These are phyloP conservation scores for Nadsonia starkeyi-henricii DNA, from an alignment of 1,139 yeast species.

Conservation along the genomic window DNA sequence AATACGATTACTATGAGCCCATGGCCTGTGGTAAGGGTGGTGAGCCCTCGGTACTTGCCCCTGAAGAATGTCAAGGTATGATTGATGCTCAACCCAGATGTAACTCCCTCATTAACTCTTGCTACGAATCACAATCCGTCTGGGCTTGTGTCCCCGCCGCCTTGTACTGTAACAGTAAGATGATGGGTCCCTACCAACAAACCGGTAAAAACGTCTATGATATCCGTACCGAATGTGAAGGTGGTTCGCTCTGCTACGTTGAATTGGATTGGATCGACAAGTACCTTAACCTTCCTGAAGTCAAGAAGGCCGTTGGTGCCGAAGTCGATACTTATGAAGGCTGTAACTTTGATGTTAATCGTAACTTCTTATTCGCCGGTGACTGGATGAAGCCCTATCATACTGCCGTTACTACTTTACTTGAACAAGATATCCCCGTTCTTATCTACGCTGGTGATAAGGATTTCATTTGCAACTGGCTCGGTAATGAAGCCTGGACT, in stretches of 20 bases:
- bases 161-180: constrained; percentile 56
- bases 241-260: constrained; percentile 41
- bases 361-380: constrained; percentile 42
- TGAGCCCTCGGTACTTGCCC: constrained; percentile 46
- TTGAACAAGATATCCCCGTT: constrained; percentile 56
- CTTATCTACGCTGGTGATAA: constrained; percentile 79
- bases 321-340: constrained; percentile 40
- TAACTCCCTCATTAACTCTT: constrained; percentile 35
- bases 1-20: constrained; percentile 56
- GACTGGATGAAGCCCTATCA: constrained; percentile 59
- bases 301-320: constrained; percentile 46
- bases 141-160: constrained; percentile 45
- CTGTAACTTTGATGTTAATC: constrained; percentile 44
- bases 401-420: constrained; percentile 40
- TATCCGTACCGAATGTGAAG: constrained; percentile 45
- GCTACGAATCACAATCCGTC: constrained; percentile 43
- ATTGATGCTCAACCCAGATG: constrained; percentile 43
- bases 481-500: constrained; percentile 75
- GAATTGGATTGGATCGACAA: constrained; percentile 41
- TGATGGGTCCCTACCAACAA: constrained; percentile 38
- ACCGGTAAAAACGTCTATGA: constrained; percentile 62
- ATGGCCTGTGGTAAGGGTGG: constrained; percentile 85
- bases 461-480: constrained; percentile 84
- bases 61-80: constrained; percentile 48
- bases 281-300: constrained; percentile 45